Conservation (phyloP, 2,329 filamentous ascomycete species). For the Penicillium vulpinum region DNA sequence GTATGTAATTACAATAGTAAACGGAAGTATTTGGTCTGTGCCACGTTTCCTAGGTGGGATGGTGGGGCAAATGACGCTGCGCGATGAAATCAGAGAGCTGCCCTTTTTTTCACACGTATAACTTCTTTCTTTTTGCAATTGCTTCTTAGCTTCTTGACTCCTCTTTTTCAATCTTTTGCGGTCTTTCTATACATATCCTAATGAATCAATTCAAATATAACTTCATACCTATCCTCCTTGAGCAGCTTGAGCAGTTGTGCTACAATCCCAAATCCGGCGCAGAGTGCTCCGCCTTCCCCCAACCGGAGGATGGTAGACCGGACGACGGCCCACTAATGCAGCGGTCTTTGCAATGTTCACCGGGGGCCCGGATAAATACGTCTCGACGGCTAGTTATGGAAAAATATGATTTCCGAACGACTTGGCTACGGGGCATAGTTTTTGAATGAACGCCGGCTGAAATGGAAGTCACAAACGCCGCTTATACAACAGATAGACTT, state of each 20-base stretch:
- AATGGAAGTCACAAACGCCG: not conserved
- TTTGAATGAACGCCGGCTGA: not conserved
- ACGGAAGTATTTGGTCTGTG: slow-evolving; percentile 14
- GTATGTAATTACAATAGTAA: slow-evolving; percentile 12
- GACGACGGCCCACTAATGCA: slow-evolving; percentile 28
- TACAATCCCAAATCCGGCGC: slow-evolving; percentile 24
- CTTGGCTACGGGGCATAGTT: not conserved
- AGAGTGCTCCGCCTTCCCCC: slow-evolving; percentile 35
- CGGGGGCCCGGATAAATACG: slow-evolving; percentile 30
- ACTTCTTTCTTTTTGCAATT: not conserved
- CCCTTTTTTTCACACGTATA: not conserved
- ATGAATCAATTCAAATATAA: not conserved
- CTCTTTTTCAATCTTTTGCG: not conserved
- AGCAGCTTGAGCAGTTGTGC: not conserved
- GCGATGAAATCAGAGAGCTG: slow-evolving; percentile 20
- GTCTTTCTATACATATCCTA: not conserved
- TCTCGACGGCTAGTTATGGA: slow-evolving; percentile 8
- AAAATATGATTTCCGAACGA: not conserved
- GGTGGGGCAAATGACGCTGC: slow-evolving; percentile 30
- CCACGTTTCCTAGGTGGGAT: slow-evolving; percentile 16
- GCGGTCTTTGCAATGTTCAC: slow-evolving; percentile 22
- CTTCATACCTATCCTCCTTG: not conserved
- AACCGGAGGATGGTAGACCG: slow-evolving; percentile 31
- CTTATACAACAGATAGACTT: not conserved
- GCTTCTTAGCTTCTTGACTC: not conserved